A percentile compares a stretch with the other conserved stretches of the same genome.
Conservation (phyloP, 108 stramenopile species). For the Cylindrotheca fusiformis region DNA sequence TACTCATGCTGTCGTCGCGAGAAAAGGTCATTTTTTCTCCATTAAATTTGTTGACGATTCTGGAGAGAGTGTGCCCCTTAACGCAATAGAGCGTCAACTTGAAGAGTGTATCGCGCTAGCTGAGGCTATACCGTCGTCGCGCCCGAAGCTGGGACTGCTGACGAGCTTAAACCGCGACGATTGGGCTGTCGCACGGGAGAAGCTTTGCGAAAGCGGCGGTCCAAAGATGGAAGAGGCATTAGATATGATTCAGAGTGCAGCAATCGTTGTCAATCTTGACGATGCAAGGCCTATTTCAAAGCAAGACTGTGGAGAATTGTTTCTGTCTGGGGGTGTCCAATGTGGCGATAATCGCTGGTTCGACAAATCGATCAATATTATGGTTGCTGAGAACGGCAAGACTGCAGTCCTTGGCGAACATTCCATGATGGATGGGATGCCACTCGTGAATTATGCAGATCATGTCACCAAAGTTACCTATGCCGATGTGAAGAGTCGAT, state of each 20-base stretch:
- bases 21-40: constrained; percentile 67
- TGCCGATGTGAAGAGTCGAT: constrained; percentile 40
- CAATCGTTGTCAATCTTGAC: constrained; percentile 79
- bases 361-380: constrained; percentile 85
- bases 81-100: constrained; percentile 39
- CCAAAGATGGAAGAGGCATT: constrained; percentile 58
- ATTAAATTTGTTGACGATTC: constrained; percentile 33
- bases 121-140: constrained; percentile 1
- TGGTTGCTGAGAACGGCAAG: constrained; percentile 82
- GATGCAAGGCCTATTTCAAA: constrained; percentile 56
- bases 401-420: constrained; percentile 84
- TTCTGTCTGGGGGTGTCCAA: constrained; percentile 50
- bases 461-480: constrained; percentile 59
- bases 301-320: constrained; percentile 50
- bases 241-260: constrained; percentile 73
- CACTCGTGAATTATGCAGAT: constrained; percentile 64
- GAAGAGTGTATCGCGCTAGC: constrained; percentile 47
- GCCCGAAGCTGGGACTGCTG: constrained; percentile 54
- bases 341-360: constrained; percentile 81
- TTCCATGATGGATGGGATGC: constrained; percentile 94
- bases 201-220: constrained; percentile 61
- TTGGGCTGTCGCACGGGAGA: constrained; percentile 72
- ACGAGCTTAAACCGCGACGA: constrained; percentile 68
- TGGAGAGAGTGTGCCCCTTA: constrained; percentile 36
- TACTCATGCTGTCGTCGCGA: constrained; percentile 70